Evolutionary conservation across 1,284 basidiomycete species (phyloP).

Genomic region (Stereum hirsutum): DNA sequence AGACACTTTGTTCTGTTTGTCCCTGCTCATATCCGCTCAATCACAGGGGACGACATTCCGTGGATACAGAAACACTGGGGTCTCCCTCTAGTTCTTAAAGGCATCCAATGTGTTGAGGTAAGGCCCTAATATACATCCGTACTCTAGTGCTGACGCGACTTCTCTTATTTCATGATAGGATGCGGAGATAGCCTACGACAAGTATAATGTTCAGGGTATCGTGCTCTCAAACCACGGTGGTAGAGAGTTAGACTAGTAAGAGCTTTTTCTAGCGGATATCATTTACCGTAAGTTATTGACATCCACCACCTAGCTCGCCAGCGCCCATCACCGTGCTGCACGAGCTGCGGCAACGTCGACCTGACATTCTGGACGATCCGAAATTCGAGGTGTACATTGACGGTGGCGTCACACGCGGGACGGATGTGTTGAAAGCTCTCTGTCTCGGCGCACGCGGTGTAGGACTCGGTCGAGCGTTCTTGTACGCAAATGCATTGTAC

Average conservation of each 20-base stretch:
- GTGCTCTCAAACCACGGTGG: constrained; percentile 64
- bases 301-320: constrained; percentile 11
- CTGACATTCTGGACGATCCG: constrained; percentile 21
- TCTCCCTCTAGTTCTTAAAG: constrained; percentile 43
- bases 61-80: constrained; percentile 35
- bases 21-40: not conserved
- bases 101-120: constrained; percentile 32
- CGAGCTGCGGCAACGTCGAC: constrained; percentile 32
- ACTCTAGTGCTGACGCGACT: not conserved
- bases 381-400: constrained; percentile 66
- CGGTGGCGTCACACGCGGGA: constrained; percentile 61
- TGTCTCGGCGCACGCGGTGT: constrained; percentile 61
- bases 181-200: constrained; percentile 55
- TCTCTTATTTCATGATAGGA: constrained; percentile 24
- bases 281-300: not conserved
- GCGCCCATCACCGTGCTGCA: constrained; percentile 26
- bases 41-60: constrained; percentile 20
- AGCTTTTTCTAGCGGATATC: not conserved
- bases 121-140: not conserved
- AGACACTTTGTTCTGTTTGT: not conserved
- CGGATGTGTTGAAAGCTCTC: constrained; percentile 66
- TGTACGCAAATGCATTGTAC: constrained; percentile 60
- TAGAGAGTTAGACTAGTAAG: constrained; percentile 46
- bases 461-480: constrained; percentile 46
- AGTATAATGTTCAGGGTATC: constrained; percentile 49